phyloP scores from a whole-genome alignment of 768 basidiomycete genomes.

The Phaffia australis region DNA sequence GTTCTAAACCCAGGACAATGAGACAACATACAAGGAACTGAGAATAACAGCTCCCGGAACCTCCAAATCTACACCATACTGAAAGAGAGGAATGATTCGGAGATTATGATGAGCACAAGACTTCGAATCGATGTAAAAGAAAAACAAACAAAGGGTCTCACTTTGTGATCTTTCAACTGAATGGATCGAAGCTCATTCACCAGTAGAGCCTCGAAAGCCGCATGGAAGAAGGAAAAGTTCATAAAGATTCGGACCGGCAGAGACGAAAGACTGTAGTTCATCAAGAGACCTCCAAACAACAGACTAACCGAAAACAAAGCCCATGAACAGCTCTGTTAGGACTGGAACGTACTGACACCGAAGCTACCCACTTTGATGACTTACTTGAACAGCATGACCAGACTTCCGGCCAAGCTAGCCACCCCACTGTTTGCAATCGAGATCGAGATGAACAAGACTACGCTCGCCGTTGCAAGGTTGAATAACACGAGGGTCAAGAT shows the following conservation, averaged over 20 bases:
- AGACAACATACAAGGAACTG: constrained; percentile 81
- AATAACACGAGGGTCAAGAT: constrained; percentile 89
- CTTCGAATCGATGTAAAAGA: not conserved
- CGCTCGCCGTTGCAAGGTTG: constrained; percentile 89
- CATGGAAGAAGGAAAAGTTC: constrained; percentile 94
- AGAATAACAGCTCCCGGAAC: constrained; percentile 92
- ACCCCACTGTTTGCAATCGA: constrained; percentile 75
- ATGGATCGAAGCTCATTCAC: constrained; percentile 94
- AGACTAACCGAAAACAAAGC: constrained; percentile 42
- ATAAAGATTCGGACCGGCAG: constrained; percentile 71
- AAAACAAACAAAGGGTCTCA: constrained; percentile 37
- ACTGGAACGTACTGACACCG: not conserved
- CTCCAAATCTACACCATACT: constrained; percentile 96
- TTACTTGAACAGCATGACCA: constrained; percentile 97
- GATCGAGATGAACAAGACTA: constrained; percentile 81
- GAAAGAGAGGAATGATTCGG: constrained; percentile 18
- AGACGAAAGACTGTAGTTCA: constrained; percentile 79
- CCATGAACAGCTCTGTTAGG: not conserved
- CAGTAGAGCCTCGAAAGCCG: constrained; percentile 92
- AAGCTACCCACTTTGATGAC: constrained; percentile 35
- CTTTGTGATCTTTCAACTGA: constrained; percentile 81
- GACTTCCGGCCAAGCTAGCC: constrained; percentile 83
- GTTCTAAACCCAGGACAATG: constrained; percentile 50
- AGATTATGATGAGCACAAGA: not conserved
- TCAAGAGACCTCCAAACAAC: constrained; percentile 85